These are phyloP conservation scores for Sistotremastrum suecicum DNA, from an alignment of 768 basidiomycete genomes.

Conservation along the genomic window DNA sequence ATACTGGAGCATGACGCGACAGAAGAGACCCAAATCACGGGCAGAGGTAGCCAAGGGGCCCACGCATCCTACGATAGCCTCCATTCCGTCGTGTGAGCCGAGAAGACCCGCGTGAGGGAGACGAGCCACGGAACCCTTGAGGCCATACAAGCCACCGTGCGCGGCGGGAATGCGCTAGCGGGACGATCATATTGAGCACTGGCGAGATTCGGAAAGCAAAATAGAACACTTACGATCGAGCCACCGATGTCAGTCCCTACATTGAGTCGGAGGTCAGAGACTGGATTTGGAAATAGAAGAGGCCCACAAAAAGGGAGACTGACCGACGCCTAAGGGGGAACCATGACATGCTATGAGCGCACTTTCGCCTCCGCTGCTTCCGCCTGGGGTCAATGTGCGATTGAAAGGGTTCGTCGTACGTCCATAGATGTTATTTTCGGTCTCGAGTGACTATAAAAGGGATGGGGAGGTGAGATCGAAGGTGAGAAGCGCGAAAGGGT, in stretches of 20 bases:
- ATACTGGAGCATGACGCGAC: constrained; percentile 28
- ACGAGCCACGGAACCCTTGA: constrained; percentile 34
- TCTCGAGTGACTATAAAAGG: constrained; percentile 30
- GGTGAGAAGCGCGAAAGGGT: not conserved
- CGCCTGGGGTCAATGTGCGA: constrained; percentile 26
- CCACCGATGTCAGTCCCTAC: constrained; percentile 39
- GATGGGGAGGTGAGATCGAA: constrained; percentile 5
- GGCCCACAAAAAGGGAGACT: too few relatives aligned
- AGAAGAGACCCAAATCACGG: constrained; percentile 35
- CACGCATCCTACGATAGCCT: constrained; percentile 34
- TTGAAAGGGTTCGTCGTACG: constrained; percentile 34
- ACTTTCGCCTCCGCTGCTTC: constrained; percentile 35
- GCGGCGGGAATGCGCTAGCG: constrained; percentile 25
- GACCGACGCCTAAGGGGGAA: constrained; percentile 16
- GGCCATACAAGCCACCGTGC: constrained; percentile 26
- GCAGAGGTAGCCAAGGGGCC: constrained; percentile 35
- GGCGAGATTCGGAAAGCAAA: not conserved
- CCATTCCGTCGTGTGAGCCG: constrained; percentile 39
- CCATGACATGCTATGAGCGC: constrained; percentile 31
- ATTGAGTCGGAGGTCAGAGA: constrained; percentile 5
- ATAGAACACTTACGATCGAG: constrained; percentile 20
- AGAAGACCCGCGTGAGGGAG: constrained; percentile 36
- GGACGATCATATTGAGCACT: not conserved
- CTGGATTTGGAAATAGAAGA: too few relatives aligned
- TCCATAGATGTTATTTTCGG: constrained; percentile 35